Percentiles rank a stretch among this genome's conserved stretches.
Conservation (phyloP, 176 grass and related monocot species). For the Oryza officinalis region DNA sequence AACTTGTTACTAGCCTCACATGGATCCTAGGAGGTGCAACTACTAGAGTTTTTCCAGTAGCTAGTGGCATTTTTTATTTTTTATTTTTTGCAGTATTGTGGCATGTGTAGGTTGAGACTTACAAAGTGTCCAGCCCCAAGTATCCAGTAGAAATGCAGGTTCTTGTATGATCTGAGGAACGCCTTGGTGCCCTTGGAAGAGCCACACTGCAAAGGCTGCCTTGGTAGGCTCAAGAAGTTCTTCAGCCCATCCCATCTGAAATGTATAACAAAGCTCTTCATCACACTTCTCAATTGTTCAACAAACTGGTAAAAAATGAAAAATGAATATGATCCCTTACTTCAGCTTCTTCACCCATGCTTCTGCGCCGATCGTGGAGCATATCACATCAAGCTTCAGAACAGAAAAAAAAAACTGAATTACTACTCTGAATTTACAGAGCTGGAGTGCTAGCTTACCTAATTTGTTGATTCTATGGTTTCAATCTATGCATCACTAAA, state of each 20-base stretch:
- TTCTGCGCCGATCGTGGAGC: neutral
- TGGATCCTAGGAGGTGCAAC: no score
- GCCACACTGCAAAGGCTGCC: slow-evolving; percentile 43
- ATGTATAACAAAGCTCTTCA: neutral
- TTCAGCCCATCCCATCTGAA: slow-evolving; percentile 48
- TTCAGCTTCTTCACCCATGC: neutral
- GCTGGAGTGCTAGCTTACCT: neutral
- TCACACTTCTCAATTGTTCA: neutral
- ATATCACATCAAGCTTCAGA: neutral
- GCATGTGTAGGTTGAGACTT: slow-evolving; percentile 9
- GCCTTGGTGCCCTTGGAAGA: slow-evolving; percentile 39
- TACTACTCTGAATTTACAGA: neutral
- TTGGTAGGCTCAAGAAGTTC: slow-evolving; percentile 28
- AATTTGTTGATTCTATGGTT: neutral
- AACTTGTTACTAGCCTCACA: neutral
- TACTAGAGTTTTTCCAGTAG: neutral
- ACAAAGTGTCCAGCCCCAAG: slow-evolving; percentile 62
- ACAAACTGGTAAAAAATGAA: neutral
- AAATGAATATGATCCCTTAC: neutral
- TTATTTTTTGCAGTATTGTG: neutral
- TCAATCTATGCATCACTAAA: neutral
- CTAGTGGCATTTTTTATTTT: neutral
- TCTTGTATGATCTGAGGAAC: slow-evolving; percentile 53
- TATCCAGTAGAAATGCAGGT: slow-evolving; percentile 69
- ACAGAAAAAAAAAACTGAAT: neutral